Conservation (phyloP, 768 basidiomycete genomes). For the Leccinum sublutescens region DNA sequence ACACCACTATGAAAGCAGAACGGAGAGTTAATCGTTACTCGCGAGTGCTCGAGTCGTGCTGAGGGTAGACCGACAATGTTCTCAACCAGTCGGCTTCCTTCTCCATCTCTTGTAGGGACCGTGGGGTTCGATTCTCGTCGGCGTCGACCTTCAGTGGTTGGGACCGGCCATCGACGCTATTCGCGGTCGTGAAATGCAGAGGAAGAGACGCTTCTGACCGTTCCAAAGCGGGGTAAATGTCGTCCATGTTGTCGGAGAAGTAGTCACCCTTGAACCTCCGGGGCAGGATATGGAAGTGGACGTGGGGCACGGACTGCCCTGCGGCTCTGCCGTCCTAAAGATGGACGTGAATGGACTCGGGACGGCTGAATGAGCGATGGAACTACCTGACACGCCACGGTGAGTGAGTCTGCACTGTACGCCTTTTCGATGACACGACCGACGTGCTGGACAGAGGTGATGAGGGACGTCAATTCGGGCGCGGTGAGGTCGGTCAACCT, state of each 20-base stretch:
- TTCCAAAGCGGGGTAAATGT: conserved; percentile 81
- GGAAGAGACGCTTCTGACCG: conserved; percentile 52
- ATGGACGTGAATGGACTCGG: conserved; percentile 3
- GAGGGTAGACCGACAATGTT: conserved; percentile 43
- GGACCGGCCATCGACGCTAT: conserved; percentile 23
- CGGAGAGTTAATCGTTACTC: background rate
- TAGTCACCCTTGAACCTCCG: conserved; percentile 67
- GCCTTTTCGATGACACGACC: conserved; percentile 77
- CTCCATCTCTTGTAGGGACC: conserved; percentile 75
- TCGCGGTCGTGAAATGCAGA: conserved; percentile 32
- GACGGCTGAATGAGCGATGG: background rate
- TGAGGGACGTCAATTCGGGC: conserved; percentile 78
- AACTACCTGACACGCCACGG: conserved; percentile 84
- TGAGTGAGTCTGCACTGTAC: conserved; percentile 81
- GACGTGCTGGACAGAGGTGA: conserved; percentile 75
- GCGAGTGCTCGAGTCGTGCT: background rate
- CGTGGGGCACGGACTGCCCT: conserved; percentile 71
- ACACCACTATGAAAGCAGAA: conserved; percentile 5
- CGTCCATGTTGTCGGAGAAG: conserved; percentile 64
- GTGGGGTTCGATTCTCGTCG: conserved; percentile 63
- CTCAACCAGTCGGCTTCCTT: conserved; percentile 71
- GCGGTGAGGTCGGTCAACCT: conserved; percentile 55
- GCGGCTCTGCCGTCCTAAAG: conserved; percentile 81
- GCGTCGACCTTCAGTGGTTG: conserved; percentile 57
- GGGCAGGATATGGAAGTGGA: conserved; percentile 95